Evolutionary conservation across 345 rosid species (phyloP).

Genomic region (Camelina laxa): DNA sequence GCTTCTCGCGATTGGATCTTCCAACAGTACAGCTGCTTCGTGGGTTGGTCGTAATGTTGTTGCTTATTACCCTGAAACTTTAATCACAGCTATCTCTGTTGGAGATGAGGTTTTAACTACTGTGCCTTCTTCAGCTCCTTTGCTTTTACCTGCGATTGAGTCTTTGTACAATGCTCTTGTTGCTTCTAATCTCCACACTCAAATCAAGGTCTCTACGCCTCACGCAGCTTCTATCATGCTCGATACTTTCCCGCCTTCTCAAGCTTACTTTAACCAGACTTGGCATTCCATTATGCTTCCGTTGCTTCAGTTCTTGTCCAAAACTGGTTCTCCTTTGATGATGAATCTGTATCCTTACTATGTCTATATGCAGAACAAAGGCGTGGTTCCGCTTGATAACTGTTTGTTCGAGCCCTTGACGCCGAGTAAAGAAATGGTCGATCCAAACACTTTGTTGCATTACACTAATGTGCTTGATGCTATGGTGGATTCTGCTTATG

Average conservation of each 20-base stretch:
- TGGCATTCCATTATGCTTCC: slow-evolving; percentile 70
- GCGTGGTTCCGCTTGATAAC: slow-evolving; percentile 92
- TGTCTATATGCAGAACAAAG: slow-evolving; percentile 93
- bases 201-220: slow-evolving; percentile 92
- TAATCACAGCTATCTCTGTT: slow-evolving; percentile 74
- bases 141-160: slow-evolving; percentile 83
- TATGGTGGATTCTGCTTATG: slow-evolving; percentile 91
- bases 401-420: slow-evolving; percentile 87
- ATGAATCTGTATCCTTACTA: slow-evolving; percentile 98
- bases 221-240: slow-evolving; percentile 82
- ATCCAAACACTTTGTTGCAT: slow-evolving; percentile 91
- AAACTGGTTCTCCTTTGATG: slow-evolving; percentile 86
- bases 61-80: slow-evolving; percentile 78
- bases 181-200: slow-evolving; percentile 85
- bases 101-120: slow-evolving; percentile 96
- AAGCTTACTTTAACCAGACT: slow-evolving; percentile 91
- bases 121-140: slow-evolving; percentile 81
- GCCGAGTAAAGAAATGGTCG: slow-evolving; percentile 95
- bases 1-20: slow-evolving; percentile 90
- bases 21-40: slow-evolving; percentile 83
- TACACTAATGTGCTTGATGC: slow-evolving; percentile 96
- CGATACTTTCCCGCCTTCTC: slow-evolving; percentile 91
- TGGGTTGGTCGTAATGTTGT: slow-evolving; percentile 86
- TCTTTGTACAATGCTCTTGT: slow-evolving; percentile 85
- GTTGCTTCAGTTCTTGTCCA: slow-evolving; percentile 79